Evolutionary conservation across 495 filamentous ascomycete genomes (phyloP), one percentile per base, ranked within the genome.

Genomic region (Bryoglossum gracile): DNA sequence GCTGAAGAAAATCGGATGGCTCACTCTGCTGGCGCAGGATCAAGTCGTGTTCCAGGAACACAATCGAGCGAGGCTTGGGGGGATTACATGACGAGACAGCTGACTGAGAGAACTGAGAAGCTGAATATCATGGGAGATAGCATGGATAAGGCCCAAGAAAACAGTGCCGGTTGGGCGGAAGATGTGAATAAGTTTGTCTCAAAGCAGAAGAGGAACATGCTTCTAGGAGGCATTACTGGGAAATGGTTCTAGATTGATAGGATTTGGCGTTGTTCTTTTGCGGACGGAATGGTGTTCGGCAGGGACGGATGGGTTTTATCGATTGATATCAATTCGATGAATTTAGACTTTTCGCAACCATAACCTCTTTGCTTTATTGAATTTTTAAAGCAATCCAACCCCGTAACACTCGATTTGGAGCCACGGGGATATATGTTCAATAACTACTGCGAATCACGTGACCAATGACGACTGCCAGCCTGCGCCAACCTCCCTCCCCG

Each of bases 21-120:
- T 17, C 64, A 55, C 23, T 79, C 25, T 82, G 53, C 44, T 80
- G 4, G 74, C 84, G 43, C 49, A 16, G 53, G 55, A 18, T 52
- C 63, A 8, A 39, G 28, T 24, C 22, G 48, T 2, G 41, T 28
- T 3, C 50, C 50, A 10, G 54, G 50, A 4, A 56, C 61, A 8
- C 18, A 47, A 32, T 54, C 55, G 8, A 64, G 70, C 28, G 74
- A 77, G 46, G 75, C 74, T 5, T 77, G 75, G 75, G 75, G 75
- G 4, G 69, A 76, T 21, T 78, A 78, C 55, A 83, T 96, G 71
- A 81, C 83, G 13, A 76, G 89, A 41, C 84, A 89, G 62, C 65
- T 97, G 24, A 86, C 90, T 55, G 91, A 98, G 62, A 72, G 92
- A 26, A 94, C 91, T 2, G 87, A 96, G 65, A 87, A 81, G 54